These are phyloP conservation scores for Eremochloa ophiuroides DNA, from an alignment of 176 grass and related monocot genomes.

Conservation along the genomic window DNA sequence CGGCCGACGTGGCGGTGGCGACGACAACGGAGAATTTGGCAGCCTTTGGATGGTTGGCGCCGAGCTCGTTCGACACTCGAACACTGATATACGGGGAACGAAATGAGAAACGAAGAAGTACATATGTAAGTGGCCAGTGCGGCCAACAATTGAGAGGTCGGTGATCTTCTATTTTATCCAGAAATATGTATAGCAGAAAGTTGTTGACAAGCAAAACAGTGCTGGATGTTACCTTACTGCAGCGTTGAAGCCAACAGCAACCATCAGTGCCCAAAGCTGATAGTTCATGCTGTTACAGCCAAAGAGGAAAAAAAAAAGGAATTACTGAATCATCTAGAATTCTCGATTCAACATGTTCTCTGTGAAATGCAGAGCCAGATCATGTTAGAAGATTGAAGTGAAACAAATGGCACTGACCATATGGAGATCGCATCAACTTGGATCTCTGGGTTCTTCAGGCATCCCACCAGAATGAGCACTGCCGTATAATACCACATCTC, in stretches of 20 bases:
- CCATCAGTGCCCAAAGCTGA: constrained; percentile 63
- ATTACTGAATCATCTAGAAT: neutral
- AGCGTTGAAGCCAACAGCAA: constrained; percentile 61
- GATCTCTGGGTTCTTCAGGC: constrained; percentile 53
- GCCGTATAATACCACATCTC: constrained; percentile 74
- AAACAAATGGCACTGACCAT: constrained; percentile 21
- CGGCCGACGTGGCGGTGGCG: constrained; percentile 37
- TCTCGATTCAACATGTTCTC: neutral
- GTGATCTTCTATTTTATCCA: too few species aligned
- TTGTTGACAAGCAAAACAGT: neutral
- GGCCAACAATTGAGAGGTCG: neutral
- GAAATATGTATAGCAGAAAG: neutral
- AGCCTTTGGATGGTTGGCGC: constrained; percentile 59
- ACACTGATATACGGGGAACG: constrained; percentile 26
- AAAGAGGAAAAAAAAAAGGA: neutral
- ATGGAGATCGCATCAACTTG: constrained; percentile 63
- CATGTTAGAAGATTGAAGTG: neutral
- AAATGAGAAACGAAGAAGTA: neutral
- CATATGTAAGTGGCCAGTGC: neutral
- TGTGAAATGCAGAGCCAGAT: neutral
- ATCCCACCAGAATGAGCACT: constrained; percentile 68
- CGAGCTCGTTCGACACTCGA: constrained; percentile 72
- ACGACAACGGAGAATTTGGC: constrained; percentile 59
- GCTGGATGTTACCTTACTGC: constrained; percentile 46
- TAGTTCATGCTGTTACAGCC: constrained; percentile 58